A percentile compares a stretch with the other conserved stretches of the same genome.
Evolutionary conservation across 371 early-diverging fungal genomes (phyloP).

Genomic region (Mortierella sp.): DNA sequence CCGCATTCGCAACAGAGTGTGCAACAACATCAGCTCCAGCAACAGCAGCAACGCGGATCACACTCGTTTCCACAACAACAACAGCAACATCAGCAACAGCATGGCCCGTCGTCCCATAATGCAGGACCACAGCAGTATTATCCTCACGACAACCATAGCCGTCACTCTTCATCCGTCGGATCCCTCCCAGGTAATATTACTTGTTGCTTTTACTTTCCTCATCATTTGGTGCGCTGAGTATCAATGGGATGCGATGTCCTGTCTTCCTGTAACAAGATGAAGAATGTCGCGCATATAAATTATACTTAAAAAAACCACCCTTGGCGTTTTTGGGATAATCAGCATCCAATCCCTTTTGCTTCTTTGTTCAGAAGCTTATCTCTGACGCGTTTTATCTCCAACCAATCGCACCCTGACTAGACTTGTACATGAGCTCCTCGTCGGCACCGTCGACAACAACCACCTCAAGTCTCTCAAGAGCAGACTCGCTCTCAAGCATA

Average conservation of each 20-base stretch:
- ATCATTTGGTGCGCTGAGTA: not conserved
- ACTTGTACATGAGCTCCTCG: conserved; percentile 46
- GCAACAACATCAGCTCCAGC: not conserved
- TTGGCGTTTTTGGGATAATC: too few relatives aligned
- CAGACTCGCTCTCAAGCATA: conserved; percentile 49
- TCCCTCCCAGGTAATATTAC: conserved; percentile 41
- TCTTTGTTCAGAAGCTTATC: not conserved
- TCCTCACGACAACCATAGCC: conserved; percentile 34
- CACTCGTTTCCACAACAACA: conserved; percentile 7
- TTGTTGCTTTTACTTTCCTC: not conserved
- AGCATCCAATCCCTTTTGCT: too few relatives aligned
- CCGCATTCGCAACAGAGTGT: not conserved
- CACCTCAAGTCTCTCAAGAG: conserved; percentile 46
- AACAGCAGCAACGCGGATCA: conserved; percentile 18
- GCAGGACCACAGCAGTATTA: conserved; percentile 25
- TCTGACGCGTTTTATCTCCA: not conserved
- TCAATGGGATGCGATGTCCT: not conserved
- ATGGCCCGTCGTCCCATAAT: conserved; percentile 16
- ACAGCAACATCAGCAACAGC: conserved; percentile 17
- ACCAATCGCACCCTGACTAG: conserved; percentile 11
- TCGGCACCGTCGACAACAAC: conserved; percentile 46
- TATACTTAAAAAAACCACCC: too few relatives aligned
- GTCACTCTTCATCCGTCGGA: conserved; percentile 42
- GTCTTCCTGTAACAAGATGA: not conserved
- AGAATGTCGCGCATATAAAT: not conserved